Base-by-base conservation (phyloP, 352 stramenopile species). In the Phytophthora palmivora region DNA sequence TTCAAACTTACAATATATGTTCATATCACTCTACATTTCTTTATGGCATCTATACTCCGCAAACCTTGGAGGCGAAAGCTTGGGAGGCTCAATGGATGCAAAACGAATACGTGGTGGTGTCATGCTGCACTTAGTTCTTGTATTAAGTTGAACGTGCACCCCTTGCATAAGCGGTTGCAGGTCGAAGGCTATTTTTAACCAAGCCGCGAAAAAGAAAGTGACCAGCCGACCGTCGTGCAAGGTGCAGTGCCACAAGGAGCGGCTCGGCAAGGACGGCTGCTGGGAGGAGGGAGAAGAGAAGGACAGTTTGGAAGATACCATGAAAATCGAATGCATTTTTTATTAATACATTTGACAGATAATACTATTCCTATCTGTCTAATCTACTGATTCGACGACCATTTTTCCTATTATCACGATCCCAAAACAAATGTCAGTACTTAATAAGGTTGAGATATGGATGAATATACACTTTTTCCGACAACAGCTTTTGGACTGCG, bases 241-340 rank as follows among this genome's bases (percentile, higher is more conserved):
- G 28, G 50, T 48, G 24, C 36, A 58, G 8, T 39, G n/a, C 16
- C 36, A 22, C 21, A 50, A 43, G 28, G 18, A 24, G 16, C 16
- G 50, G 50, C 14, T 52, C 18, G 21, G 45, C 21, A 60, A 60
- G 41, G 52, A 45, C 18, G 52, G 41, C 19, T 51, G 39, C 41
- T 51, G 14, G 21, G 41, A 45, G 12, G 41, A 16, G 15, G 19
- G 38, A 5, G 33, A 47, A 16, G 28, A 33, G 10, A 37, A 43
- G 16, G 51, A 22, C 1, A 19, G 30, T 15, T 28, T 42, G 10
- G 39, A 43, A 4, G 46, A 21, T n/a, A 36, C 24, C 24, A 28
- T 28, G 24, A n/a, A n/a, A n/a, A n/a, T n/a, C n/a, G n/a, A n/a
- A n/a, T n/a, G n/a, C n/a, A n/a, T n/a, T n/a, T n/a, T n/a, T n/a